phyloP scores from a whole-genome alignment of 495 filamentous ascomycete species.

The Penicillium samsonianum region DNA sequence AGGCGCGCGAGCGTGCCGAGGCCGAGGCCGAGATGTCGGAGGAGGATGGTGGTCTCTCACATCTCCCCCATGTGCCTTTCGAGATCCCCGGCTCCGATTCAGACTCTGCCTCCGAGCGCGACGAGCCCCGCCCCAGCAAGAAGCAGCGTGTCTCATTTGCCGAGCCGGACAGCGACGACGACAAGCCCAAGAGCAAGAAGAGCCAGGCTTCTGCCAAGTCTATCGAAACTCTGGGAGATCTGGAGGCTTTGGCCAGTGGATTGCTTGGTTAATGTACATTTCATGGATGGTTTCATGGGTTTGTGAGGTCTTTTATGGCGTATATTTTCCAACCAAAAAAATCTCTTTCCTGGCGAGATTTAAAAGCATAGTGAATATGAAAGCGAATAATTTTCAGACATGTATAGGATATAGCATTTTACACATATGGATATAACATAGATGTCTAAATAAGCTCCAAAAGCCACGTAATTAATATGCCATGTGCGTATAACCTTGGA shows the following conservation, averaged over 20 bases:
- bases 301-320: constrained; percentile 14
- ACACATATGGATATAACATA: not conserved
- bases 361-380: constrained; percentile 26
- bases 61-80: constrained; percentile 43
- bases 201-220: constrained; percentile 48
- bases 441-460: not conserved
- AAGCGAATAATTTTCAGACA: constrained; percentile 1
- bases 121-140: constrained; percentile 39
- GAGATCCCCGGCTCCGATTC: constrained; percentile 20
- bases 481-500: not conserved
- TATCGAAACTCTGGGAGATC: constrained; percentile 83
- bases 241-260: constrained; percentile 84
- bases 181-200: constrained; percentile 47
- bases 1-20: constrained; percentile 66
- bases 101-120: constrained; percentile 34
- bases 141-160: constrained; percentile 45
- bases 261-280: constrained; percentile 58
- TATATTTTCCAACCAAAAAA: constrained; percentile 4
- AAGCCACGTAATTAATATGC: not conserved
- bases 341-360: constrained; percentile 10
- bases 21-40: constrained; percentile 43
- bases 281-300: constrained; percentile 10
- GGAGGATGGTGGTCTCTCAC: constrained; percentile 41
- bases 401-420: not conserved
- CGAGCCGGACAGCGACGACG: constrained; percentile 41